Evolutionary conservation across 495 filamentous ascomycete species (phyloP).

Genomic region (Parathielavia appendiculata): DNA sequence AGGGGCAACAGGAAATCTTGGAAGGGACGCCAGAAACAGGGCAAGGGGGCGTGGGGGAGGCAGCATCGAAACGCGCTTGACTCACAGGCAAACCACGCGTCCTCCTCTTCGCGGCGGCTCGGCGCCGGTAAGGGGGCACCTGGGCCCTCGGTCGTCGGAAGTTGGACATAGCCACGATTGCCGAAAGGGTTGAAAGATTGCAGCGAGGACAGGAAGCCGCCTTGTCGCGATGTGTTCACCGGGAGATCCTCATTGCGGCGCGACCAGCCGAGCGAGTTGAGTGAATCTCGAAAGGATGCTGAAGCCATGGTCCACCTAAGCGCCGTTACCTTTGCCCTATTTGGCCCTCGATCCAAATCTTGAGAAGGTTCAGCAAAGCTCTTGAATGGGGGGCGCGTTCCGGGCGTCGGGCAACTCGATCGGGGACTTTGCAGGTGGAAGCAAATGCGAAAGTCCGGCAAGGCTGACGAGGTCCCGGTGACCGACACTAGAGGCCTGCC

Average conservation of each 20-base stretch:
- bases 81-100: constrained; percentile 94
- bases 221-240: constrained; percentile 66
- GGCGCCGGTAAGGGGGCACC: constrained; percentile 85
- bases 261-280: constrained; percentile 94
- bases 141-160: constrained; percentile 77
- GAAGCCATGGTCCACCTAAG: constrained; percentile 65
- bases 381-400: neutral
- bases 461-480: constrained; percentile 14
- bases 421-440: neutral
- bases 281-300: constrained; percentile 81
- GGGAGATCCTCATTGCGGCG: constrained; percentile 76
- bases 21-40: constrained; percentile 17
- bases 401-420: neutral
- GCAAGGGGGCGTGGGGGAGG: constrained; percentile 16
- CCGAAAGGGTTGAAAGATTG: constrained; percentile 87
- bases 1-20: constrained; percentile 21
- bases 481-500: constrained; percentile 8
- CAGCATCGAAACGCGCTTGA: constrained; percentile 35
- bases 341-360: neutral
- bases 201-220: constrained; percentile 72
- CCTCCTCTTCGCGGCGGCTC: constrained; percentile 85
- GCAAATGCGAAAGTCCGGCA: neutral
- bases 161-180: constrained; percentile 80
- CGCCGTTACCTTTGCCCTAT: neutral
- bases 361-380: neutral